Percentiles rank a stretch among this genome's conserved stretches.
These are phyloP conservation scores for Xylaria sp. DNA, from an alignment of 2,329 filamentous ascomycete genomes.

Conservation along the genomic window DNA sequence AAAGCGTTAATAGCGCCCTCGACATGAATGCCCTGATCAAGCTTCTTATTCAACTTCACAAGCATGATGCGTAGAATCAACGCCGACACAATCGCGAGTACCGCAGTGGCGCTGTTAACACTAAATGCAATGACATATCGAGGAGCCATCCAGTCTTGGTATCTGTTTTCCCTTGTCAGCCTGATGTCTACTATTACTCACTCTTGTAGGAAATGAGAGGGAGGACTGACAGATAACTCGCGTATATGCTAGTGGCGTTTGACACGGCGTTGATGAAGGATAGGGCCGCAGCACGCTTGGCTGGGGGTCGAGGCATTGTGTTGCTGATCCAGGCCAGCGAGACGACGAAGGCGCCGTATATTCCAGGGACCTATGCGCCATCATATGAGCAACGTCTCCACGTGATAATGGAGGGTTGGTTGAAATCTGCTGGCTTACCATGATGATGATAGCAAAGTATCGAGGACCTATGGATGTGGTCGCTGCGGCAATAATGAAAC, in stretches of 20 bases:
- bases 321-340: constrained; percentile 80
- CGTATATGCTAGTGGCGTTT: constrained; percentile 77
- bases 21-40: constrained; percentile 71
- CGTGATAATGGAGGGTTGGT: not conserved
- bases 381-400: constrained; percentile 8
- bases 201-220: not conserved
- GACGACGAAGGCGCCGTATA: constrained; percentile 76
- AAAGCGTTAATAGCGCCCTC: constrained; percentile 66
- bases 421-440: constrained; percentile 57
- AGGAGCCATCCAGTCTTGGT: constrained; percentile 61
- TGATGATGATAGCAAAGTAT: constrained; percentile 78
- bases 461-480: constrained; percentile 70
- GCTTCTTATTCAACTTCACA: constrained; percentile 73
- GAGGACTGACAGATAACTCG: constrained; percentile 48
- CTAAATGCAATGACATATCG: constrained; percentile 69
- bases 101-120: constrained; percentile 74
- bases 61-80: constrained; percentile 72
- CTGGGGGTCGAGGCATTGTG: constrained; percentile 78
- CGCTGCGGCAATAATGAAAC: constrained; percentile 75
- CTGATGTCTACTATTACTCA: not conserved
- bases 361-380: constrained; percentile 60
- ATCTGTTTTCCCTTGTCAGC: constrained; percentile 64
- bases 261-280: constrained; percentile 81
- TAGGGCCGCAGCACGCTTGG: constrained; percentile 75
- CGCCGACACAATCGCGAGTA: constrained; percentile 72